Evolutionary conservation across 2,329 filamentous ascomycete genomes (phyloP), one percentile per base, ranked within the genome.

Genomic region (Aspergillus oerlinghausenensis): DNA sequence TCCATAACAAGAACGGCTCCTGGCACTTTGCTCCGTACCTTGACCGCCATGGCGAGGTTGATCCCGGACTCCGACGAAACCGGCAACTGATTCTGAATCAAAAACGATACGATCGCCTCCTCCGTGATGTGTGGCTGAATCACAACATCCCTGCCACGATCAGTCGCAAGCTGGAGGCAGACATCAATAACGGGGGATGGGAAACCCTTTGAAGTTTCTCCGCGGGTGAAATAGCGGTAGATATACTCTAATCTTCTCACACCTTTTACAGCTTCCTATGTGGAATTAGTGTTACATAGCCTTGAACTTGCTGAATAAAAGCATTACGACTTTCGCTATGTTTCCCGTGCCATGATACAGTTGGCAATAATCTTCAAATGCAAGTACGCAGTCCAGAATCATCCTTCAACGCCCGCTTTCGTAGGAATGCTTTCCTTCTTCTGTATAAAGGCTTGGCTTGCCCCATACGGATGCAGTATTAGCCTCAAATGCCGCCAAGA

Each of bases 171-270:
- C 75, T 99, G 63, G 94, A 99, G 78, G 88, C 90, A 14, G 94
- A 99, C 73, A 91, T 97, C 48, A 99, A 99, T 70, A 97, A 91
- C 66, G 94, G 94, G 0, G 94, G 94, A 0, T 99, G 94, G 94
- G 94, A 99, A 78, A 97, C 72, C 55, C 72, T 77, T 21, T 77
- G 66, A 68, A 59, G 8, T 47, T 52, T 49, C 52, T 43, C 14
- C 6, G 5, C 4, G 14, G 32, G 14, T n/a, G 32, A 38, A 35
- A 17, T 38, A 38, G 32, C 3, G 14, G 17, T 48, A 32, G 26
- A 28, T 60, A 49, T n/a, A 26, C 58, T 28, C 51, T 23, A 14
- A n/a, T 14, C 38, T 58, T 26, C 21, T 48, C 54, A 17, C 42
- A 19, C 23, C 26, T 47, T 51, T 49, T 51, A 11, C 7, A 38